phyloP scores from a whole-genome alignment of 192 early-diverging fungal genomes.

The Borealophlyctis nickersoniae region DNA sequence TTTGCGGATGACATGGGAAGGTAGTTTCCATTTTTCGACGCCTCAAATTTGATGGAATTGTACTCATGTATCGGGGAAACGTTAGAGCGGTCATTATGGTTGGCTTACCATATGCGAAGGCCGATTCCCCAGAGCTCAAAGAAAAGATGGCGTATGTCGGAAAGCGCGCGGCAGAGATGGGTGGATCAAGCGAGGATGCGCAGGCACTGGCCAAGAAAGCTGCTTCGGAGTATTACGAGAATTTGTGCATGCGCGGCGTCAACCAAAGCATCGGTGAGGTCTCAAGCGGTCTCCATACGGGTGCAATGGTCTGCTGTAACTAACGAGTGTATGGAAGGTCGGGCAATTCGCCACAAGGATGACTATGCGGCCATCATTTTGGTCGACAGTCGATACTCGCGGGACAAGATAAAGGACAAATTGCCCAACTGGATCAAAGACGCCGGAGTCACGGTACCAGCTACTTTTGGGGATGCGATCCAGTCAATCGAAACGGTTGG shows the following conservation, averaged over 20 bases:
- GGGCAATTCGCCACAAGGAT: slow-evolving; percentile 84
- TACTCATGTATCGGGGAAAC: too few relatives aligned
- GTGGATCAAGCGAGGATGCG: neutral
- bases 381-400: slow-evolving; percentile 68
- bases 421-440: slow-evolving; percentile 75
- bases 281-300: too few relatives aligned
- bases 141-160: slow-evolving; percentile 72
- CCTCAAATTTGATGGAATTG: too few relatives aligned
- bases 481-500: too few relatives aligned
- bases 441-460: slow-evolving; percentile 26
- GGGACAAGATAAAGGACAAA: slow-evolving; percentile 53
- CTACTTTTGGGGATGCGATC: slow-evolving; percentile 24
- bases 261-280: slow-evolving; percentile 77
- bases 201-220: neutral
- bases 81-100: slow-evolving; percentile 81
- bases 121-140: slow-evolving; percentile 67
- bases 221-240: slow-evolving; percentile 77
- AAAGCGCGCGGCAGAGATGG: slow-evolving; percentile 2
- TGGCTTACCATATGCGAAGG: slow-evolving; percentile 84
- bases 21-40: too few relatives aligned
- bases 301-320: too few relatives aligned
- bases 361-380: slow-evolving; percentile 87
- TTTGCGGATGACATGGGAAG: slow-evolving; percentile 82
- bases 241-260: slow-evolving; percentile 88
- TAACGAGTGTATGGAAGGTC: too few relatives aligned